Evolutionary conservation across 1,139 yeast genomes (phyloP).

Genomic region (Protomyces inouyei): DNA sequence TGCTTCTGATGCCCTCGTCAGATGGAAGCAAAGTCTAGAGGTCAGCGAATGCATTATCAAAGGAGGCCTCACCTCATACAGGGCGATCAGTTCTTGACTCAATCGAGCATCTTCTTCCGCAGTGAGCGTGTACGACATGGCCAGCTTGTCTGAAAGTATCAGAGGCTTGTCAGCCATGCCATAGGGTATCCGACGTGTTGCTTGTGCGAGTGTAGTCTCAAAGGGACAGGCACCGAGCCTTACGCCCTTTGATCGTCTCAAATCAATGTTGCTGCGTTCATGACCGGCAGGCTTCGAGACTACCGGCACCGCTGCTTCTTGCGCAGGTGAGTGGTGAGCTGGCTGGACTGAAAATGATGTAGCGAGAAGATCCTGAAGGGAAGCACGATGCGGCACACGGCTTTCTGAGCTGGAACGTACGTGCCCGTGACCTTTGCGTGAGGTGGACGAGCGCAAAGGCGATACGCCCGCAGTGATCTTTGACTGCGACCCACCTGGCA

Average conservation of each 20-base stretch:
- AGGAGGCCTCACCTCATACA: not conserved
- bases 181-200: not conserved
- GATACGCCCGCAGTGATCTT: too few relatives aligned
- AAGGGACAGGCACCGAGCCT: constrained; percentile 8
- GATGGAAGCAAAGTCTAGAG: constrained; percentile 4
- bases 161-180: not conserved
- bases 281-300: too few relatives aligned
- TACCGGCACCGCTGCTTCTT: too few relatives aligned
- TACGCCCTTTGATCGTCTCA: not conserved
- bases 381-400: not conserved
- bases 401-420: not conserved
- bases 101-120: not conserved
- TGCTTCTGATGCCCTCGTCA: not conserved
- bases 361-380: not conserved
- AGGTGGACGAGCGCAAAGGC: not conserved
- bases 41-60: not conserved
- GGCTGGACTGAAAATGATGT: not conserved
- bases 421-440: not conserved
- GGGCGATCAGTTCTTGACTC: not conserved
- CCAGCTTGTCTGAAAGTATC: not conserved
- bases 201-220: constrained; percentile 5
- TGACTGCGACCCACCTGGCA: too few relatives aligned
- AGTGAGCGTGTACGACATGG: not conserved
- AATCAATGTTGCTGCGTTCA: not conserved
- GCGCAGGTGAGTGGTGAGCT: not conserved